phyloP scores from a whole-genome alignment of 768 basidiomycete genomes.

The Mycena kentingensis region DNA sequence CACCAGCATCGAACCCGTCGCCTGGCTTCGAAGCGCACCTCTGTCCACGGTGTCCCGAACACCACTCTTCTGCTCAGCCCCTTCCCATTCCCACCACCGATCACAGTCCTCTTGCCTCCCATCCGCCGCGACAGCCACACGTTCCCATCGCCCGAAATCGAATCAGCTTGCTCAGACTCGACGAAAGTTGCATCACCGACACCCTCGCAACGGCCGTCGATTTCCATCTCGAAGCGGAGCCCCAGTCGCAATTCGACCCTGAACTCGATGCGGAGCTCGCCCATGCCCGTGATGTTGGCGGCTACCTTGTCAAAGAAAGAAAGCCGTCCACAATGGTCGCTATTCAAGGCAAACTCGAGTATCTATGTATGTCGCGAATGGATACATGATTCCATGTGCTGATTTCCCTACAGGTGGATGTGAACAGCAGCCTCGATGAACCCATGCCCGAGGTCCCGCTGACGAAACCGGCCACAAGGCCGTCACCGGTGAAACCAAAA shows the following conservation, averaged over 20 bases:
- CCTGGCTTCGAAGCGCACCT: background rate
- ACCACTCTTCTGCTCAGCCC: background rate
- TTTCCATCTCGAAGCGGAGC: background rate
- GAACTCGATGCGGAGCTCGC: conserved; percentile 9
- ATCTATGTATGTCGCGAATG: conserved; percentile 15
- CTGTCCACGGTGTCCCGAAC: background rate
- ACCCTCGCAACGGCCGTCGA: no score
- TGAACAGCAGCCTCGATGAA: conserved; percentile 17
- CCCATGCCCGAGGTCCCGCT: conserved; percentile 13
- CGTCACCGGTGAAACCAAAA: conserved; percentile 5
- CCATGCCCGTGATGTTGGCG: conserved; percentile 21
- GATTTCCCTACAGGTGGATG: conserved; percentile 18
- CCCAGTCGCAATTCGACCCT: background rate
- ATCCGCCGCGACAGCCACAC: background rate
- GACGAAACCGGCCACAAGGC: conserved; percentile 1
- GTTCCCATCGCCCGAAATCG: no score
- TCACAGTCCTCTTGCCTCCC: background rate
- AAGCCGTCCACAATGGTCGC: conserved; percentile 10
- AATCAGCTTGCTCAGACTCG: background rate
- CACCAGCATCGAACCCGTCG: conserved; percentile 13
- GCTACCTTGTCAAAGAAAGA: conserved; percentile 20
- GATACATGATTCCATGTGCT: background rate
- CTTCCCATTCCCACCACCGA: background rate
- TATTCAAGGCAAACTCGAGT: conserved; percentile 23
- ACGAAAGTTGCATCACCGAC: background rate